A percentile compares a stretch with the other conserved stretches of the same genome.
Conservation (phyloP, 176 grass and related monocot species). For the Dactylis glomerata region DNA sequence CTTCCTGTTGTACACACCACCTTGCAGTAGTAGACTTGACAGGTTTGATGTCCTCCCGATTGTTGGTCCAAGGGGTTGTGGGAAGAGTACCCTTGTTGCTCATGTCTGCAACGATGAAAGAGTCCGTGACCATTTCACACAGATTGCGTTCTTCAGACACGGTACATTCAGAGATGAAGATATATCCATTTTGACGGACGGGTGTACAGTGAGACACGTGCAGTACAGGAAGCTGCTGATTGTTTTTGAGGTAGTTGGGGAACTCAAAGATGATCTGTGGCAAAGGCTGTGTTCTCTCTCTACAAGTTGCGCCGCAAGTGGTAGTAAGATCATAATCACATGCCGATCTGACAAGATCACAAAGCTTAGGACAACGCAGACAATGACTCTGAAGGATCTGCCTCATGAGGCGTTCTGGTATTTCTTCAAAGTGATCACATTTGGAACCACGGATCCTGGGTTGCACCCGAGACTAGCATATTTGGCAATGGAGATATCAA, state of each 20-base stretch:
- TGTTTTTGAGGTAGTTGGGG: not conserved
- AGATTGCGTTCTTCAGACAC: not conserved
- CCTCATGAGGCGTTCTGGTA: not conserved
- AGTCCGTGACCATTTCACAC: conserved; percentile 25
- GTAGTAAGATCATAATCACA: not conserved
- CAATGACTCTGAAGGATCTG: not conserved
- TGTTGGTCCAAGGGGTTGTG: not conserved
- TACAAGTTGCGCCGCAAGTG: not conserved
- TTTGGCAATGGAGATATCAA: not conserved
- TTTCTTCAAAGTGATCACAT: not conserved
- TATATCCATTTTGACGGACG: not conserved
- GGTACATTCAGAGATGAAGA: not conserved
- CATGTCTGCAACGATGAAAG: conserved; percentile 15
- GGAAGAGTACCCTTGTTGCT: not conserved
- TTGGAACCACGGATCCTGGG: not conserved
- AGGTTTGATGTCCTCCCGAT: not conserved
- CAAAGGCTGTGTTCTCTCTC: not conserved
- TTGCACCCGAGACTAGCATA: not conserved
- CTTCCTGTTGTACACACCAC: not conserved
- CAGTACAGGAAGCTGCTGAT: not conserved
- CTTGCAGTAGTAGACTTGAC: not conserved
- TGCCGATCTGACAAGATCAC: not conserved
- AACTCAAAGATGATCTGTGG: not conserved
- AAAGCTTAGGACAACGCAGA: not conserved
- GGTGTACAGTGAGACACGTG: not conserved